Evolutionary conservation across 2,329 filamentous ascomycete genomes (phyloP), one percentile per base, ranked within the genome.

Genomic region (Colletotrichum sp.): DNA sequence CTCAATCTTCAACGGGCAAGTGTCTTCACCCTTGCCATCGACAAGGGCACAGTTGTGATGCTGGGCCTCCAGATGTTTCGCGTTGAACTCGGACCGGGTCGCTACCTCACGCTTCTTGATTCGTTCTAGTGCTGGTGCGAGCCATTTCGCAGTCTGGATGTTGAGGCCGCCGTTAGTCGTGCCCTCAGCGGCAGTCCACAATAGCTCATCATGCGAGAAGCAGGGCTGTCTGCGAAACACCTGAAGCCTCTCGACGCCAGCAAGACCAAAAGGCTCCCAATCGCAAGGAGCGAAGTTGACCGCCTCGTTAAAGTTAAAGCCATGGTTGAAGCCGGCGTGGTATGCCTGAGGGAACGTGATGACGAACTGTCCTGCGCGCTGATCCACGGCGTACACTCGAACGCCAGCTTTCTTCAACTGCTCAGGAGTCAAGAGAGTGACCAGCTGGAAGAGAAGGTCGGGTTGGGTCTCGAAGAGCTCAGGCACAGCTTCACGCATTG

Each of bases 221-320:
- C 97, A 99, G 2, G 97, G 96, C 78, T 98, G 96, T 72, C 96
- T 92, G 72, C 96, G 91, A 83, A 98, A 99, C 66, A 93, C 91
- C 80, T 97, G 95, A 34, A 99, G 88, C 78, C 96, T 91, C 80
- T 96, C 93, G 2, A 99, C 96, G 1, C 97, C 96, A 32, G 93
- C 90, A 71, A 96, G 93, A 3, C 97, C 97, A 82, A 93, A 98
- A 0, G 96, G 95, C 81, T 99, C 97, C 97, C 97, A 99, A 80
- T 99, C 97, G 32, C 89, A 90, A 1, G 97, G 97, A 0, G 97
- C 97, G 85, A 99, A 99, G 82, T 99, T 99, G 79, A 99, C 97
- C 7, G 97, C 97, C 84, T 99, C 97, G 80, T 99, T 99, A 85
- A 98, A 98, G 82, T 99, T 99, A 88, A 99, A 99, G 0, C 94